Percentiles rank a stretch among this genome's conserved stretches.
These are phyloP conservation scores for Serendipita sp. DNA, from an alignment of 768 basidiomycete species.

Conservation along the genomic window DNA sequence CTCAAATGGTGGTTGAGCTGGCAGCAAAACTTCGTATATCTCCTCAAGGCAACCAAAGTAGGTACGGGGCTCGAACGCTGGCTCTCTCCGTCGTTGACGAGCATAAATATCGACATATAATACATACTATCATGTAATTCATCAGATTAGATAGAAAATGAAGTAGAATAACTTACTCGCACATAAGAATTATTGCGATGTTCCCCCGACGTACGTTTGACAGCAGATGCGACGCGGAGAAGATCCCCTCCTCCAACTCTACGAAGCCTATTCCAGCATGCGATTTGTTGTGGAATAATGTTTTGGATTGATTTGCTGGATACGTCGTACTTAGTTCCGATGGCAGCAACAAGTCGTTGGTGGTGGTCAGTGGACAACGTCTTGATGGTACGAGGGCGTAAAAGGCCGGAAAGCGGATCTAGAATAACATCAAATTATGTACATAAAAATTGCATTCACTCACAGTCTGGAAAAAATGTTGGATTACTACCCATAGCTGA, in stretches of 20 bases:
- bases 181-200: constrained; percentile 20
- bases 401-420: background rate
- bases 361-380: background rate
- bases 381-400: background rate
- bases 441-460: too few species aligned
- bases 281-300: constrained; percentile 9
- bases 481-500: constrained; percentile 6
- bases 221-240: constrained; percentile 15
- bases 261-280: constrained; percentile 18
- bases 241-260: constrained; percentile 18
- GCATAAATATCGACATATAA: constrained; percentile 19
- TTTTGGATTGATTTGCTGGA: constrained; percentile 10
- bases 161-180: constrained; percentile 15
- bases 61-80: constrained; percentile 1
- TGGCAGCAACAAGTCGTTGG: background rate
- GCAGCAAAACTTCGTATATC: constrained; percentile 18
- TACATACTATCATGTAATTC: constrained; percentile 17
- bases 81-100: background rate
- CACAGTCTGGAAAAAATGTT: too few species aligned
- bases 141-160: background rate
- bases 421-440: background rate
- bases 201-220: constrained; percentile 12
- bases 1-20: background rate
- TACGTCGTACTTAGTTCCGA: constrained; percentile 13
- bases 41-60: constrained; percentile 23